Conservation (phyloP, 2,329 filamentous ascomycete species). For the Hawksworthiomyces lignivorus region DNA sequence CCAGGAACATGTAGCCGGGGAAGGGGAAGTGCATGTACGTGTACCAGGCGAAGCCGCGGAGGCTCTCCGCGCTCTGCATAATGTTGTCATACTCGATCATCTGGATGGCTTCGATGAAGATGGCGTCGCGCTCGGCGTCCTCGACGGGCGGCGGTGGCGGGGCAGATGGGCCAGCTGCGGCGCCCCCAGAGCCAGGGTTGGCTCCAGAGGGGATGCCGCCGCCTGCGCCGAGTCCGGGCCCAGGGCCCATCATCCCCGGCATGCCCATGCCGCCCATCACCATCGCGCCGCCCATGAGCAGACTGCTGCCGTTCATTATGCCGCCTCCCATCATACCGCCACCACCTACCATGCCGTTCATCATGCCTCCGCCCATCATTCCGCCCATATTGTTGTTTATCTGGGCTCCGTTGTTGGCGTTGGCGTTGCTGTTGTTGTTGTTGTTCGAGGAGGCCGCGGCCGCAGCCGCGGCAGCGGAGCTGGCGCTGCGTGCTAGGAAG, state of each 20-base stretch:
- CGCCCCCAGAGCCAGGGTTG: neutral
- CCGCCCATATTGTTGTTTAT: neutral
- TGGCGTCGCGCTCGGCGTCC: slow-evolving; percentile 40
- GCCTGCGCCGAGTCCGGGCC: neutral
- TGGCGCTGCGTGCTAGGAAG: slow-evolving; percentile 37
- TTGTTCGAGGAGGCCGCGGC: neutral
- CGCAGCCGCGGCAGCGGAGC: neutral
- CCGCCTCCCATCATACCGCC: neutral
- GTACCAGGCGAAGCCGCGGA: slow-evolving; percentile 51
- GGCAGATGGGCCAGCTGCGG: neutral
- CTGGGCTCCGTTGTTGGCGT: neutral
- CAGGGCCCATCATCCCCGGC: neutral
- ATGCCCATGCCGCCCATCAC: slow-evolving; percentile 3
- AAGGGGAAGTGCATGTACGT: slow-evolving; percentile 53
- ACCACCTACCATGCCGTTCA: neutral
- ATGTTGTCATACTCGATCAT: slow-evolving; percentile 54
- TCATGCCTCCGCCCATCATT: slow-evolving; percentile 2
- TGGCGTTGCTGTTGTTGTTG: slow-evolving; percentile 16
- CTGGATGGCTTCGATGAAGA: slow-evolving; percentile 47
- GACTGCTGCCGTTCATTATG: neutral
- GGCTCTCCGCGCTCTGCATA: slow-evolving; percentile 41
- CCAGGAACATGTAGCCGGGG: slow-evolving; percentile 53
- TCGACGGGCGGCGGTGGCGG: slow-evolving; percentile 17
- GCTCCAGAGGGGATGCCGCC: neutral
- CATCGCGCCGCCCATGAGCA: slow-evolving; percentile 1